These are phyloP conservation scores for Hyaloscypha finlandica DNA, from an alignment of 495 filamentous ascomycete species.

Conservation along the genomic window DNA sequence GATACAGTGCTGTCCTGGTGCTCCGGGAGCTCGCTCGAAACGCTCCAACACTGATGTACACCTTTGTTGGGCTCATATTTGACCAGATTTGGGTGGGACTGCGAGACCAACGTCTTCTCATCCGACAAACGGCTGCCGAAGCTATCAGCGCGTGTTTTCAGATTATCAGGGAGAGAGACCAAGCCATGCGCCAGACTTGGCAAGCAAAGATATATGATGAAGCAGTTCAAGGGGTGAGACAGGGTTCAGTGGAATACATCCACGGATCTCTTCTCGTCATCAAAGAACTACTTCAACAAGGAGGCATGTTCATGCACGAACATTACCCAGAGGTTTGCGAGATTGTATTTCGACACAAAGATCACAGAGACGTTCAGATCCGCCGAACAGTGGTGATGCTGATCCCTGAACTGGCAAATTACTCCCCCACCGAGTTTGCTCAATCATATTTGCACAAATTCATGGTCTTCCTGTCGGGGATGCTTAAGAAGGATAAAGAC, in stretches of 20 bases:
- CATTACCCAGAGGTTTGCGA: slow-evolving; percentile 87
- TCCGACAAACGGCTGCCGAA: slow-evolving; percentile 87
- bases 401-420: slow-evolving; percentile 90
- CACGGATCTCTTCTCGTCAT: slow-evolving; percentile 91
- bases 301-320: slow-evolving; percentile 98
- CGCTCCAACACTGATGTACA: slow-evolving; percentile 90
- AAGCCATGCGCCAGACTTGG: slow-evolving; percentile 78
- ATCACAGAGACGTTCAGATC: slow-evolving; percentile 85
- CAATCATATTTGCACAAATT: slow-evolving; percentile 85
- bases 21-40: slow-evolving; percentile 87
- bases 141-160: slow-evolving; percentile 90
- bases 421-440: slow-evolving; percentile 84
- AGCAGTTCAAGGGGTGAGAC: slow-evolving; percentile 73
- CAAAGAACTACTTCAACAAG: slow-evolving; percentile 86
- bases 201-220: slow-evolving; percentile 87
- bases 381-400: slow-evolving; percentile 83
- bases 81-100: slow-evolving; percentile 95
- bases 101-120: slow-evolving; percentile 83
- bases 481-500: slow-evolving; percentile 95
- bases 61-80: slow-evolving; percentile 85
- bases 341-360: slow-evolving; percentile 84
- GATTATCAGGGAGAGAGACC: slow-evolving; percentile 89
- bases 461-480: slow-evolving; percentile 92
- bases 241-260: slow-evolving; percentile 76
- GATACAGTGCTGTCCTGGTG: slow-evolving; percentile 88